These are phyloP conservation scores for Odontarrhena argentea DNA, from an alignment of 345 rosid species.

Conservation along the genomic window DNA sequence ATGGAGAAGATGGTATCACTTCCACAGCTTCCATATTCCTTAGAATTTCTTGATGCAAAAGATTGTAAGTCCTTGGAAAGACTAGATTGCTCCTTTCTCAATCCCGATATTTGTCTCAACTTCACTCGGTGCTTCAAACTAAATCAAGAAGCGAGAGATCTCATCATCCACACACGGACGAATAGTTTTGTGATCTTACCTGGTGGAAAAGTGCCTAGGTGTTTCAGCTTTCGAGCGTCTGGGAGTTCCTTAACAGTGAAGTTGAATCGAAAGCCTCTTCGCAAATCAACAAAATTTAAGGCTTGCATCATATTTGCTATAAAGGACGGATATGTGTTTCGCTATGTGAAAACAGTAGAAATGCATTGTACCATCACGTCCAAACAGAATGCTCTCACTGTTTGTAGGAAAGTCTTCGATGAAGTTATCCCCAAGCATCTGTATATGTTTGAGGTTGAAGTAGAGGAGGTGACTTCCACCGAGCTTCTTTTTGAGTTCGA, in stretches of 20 bases:
- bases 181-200: not conserved
- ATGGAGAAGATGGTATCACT: not conserved
- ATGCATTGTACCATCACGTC: too few relatives aligned
- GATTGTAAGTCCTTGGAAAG: not conserved
- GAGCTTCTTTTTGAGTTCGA: not conserved
- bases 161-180: constrained; percentile 12
- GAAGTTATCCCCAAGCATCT: too few relatives aligned
- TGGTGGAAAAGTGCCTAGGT: not conserved
- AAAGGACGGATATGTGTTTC: too few relatives aligned
- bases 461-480: not conserved
- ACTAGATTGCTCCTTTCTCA: not conserved
- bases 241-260: not conserved
- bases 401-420: too few relatives aligned
- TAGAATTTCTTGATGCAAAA: not conserved
- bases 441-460: too few relatives aligned
- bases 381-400: too few relatives aligned
- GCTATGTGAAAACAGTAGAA: too few relatives aligned
- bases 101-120: not conserved
- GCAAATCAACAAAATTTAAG: not conserved
- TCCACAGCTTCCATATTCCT: not conserved
- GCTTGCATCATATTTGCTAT: not conserved
- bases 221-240: not conserved
- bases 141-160: not conserved
- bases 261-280: not conserved
- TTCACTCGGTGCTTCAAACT: not conserved